These are phyloP conservation scores for Pseudocercospora cruenta DNA, from an alignment of 2,329 filamentous ascomycete species.

Conservation along the genomic window DNA sequence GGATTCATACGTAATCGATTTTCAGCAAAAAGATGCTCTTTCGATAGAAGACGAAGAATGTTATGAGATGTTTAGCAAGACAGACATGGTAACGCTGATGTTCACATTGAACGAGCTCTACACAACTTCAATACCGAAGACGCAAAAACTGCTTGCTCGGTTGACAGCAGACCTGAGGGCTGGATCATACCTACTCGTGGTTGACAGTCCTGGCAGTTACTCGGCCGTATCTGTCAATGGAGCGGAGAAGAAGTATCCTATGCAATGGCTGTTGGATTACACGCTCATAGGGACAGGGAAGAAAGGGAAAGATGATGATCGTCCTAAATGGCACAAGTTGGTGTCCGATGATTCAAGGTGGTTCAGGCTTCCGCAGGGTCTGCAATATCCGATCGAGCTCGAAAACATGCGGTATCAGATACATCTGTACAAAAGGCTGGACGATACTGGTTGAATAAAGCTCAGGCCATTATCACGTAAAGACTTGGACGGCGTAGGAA, in stretches of 20 bases:
- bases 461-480: background rate
- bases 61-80: slow-evolving; percentile 33
- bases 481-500: background rate
- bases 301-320: slow-evolving; percentile 17
- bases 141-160: slow-evolving; percentile 74
- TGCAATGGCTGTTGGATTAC: slow-evolving; percentile 90
- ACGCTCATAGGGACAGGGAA: slow-evolving; percentile 59
- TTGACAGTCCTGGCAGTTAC: slow-evolving; percentile 93
- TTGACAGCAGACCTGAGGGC: slow-evolving; percentile 63
- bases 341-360: slow-evolving; percentile 77
- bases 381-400: slow-evolving; percentile 80
- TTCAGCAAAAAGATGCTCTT: slow-evolving; percentile 58
- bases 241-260: slow-evolving; percentile 73
- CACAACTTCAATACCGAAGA: slow-evolving; percentile 71
- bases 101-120: slow-evolving; percentile 98
- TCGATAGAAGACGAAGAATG: slow-evolving; percentile 43
- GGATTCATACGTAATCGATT: slow-evolving; percentile 43
- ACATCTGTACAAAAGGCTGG: slow-evolving; percentile 66
- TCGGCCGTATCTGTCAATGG: slow-evolving; percentile 72
- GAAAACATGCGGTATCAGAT: slow-evolving; percentile 97
- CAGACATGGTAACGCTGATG: slow-evolving; percentile 73
- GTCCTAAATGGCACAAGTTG: slow-evolving; percentile 70
- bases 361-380: slow-evolving; percentile 69
- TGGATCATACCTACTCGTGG: slow-evolving; percentile 75
- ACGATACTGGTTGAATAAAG: background rate